Percentiles rank a stretch among this genome's conserved stretches.
phyloP scores from a whole-genome alignment of 2,329 filamentous ascomycete genomes.

The Venturia pyrina region DNA sequence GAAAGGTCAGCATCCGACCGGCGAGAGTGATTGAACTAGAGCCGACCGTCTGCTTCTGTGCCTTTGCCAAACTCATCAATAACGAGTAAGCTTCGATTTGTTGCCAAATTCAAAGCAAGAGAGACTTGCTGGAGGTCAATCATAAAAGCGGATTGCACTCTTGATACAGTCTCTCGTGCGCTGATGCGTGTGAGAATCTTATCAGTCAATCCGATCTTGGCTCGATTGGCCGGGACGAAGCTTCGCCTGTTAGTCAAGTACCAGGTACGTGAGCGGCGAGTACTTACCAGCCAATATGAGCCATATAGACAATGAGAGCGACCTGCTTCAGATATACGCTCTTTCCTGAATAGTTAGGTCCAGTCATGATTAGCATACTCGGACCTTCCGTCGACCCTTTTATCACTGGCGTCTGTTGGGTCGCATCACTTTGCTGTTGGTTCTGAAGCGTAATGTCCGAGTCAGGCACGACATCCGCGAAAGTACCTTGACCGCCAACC shows the following conservation, averaged over 20 bases:
- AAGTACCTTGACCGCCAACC: constrained; percentile 41
- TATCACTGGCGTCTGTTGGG: not conserved
- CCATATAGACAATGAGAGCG: constrained; percentile 82
- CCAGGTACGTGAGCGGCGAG: not conserved
- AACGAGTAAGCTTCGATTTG: constrained; percentile 68
- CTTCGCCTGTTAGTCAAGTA: constrained; percentile 32
- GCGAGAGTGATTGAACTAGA: not conserved
- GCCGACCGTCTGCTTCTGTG: constrained; percentile 45
- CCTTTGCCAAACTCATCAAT: constrained; percentile 85
- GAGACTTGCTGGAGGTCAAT: constrained; percentile 83
- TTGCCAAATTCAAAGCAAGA: constrained; percentile 64
- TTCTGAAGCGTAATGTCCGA: not conserved
- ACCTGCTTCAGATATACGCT: constrained; percentile 92
- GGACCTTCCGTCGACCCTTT: constrained; percentile 29
- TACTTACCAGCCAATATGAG: constrained; percentile 62
- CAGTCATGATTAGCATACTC: constrained; percentile 72
- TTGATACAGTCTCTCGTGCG: constrained; percentile 59
- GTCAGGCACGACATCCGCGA: constrained; percentile 16
- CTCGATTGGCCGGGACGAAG: constrained; percentile 72
- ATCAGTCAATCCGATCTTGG: constrained; percentile 78
- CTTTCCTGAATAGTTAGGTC: constrained; percentile 94
- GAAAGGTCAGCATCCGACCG: not conserved
- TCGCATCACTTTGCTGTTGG: not conserved
- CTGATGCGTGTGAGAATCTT: constrained; percentile 82
- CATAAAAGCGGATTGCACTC: constrained; percentile 57